phyloP scores from a whole-genome alignment of 2,329 filamentous ascomycete genomes.

The Eurotiales sp. region DNA sequence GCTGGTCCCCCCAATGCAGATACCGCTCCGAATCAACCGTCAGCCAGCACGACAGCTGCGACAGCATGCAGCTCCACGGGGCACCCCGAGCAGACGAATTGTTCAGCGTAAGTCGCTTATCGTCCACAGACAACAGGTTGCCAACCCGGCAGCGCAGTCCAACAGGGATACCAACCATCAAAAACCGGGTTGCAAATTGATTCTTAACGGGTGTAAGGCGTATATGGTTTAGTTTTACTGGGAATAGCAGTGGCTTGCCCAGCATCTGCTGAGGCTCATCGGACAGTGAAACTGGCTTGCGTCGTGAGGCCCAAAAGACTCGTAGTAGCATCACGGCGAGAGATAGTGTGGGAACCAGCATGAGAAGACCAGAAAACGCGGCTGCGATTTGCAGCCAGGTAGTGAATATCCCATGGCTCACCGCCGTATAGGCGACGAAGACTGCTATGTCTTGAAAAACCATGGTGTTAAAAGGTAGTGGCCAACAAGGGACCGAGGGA shows the following conservation, averaged over 20 bases:
- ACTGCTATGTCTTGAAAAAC: no score
- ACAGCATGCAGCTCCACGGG: background rate
- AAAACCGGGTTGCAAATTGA: slow-evolving; percentile 1
- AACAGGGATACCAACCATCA: slow-evolving; percentile 6
- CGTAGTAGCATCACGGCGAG: background rate
- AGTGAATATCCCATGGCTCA: no score
- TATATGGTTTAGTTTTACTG: slow-evolving; percentile 5
- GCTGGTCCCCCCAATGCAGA: slow-evolving; percentile 2
- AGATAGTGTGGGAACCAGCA: no score
- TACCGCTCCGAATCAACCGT: slow-evolving; percentile 4
- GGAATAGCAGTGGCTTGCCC: slow-evolving; percentile 6
- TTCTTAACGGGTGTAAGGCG: slow-evolving; percentile 2
- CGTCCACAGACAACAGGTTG: slow-evolving; percentile 5
- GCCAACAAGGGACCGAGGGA: no score
- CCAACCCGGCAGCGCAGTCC: slow-evolving; percentile 9
- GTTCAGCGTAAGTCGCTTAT: background rate
- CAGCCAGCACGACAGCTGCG: slow-evolving; percentile 6
- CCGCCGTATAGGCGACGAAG: no score
- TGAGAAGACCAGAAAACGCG: no score
- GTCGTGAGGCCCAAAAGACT: background rate
- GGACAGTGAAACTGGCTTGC: background rate
- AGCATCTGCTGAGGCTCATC: background rate
- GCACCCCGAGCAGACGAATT: background rate
- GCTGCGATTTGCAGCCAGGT: no score
- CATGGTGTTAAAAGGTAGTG: no score